Evolutionary conservation across 2,329 filamentous ascomycete species (phyloP).

Genomic region (Alternaria incomplexa): DNA sequence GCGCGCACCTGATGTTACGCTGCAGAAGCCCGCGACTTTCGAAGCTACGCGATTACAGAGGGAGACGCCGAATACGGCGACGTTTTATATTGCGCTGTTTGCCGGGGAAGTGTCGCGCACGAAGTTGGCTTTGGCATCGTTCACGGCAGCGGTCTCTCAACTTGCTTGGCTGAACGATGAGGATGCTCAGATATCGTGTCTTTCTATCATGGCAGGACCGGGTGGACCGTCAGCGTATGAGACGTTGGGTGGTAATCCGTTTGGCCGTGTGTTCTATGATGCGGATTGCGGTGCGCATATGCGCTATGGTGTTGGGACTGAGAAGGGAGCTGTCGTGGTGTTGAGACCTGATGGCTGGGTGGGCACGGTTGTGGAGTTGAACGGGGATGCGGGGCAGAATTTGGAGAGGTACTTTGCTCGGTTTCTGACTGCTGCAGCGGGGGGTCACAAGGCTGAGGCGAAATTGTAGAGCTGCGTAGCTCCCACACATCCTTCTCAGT

Average conservation of each 20-base stretch:
- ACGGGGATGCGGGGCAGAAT: slow-evolving; percentile 9
- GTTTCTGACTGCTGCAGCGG: slow-evolving; percentile 12
- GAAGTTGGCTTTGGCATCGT: slow-evolving; percentile 9
- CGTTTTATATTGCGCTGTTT: slow-evolving; percentile 55
- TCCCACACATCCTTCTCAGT: too few relatives aligned
- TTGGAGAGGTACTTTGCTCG: slow-evolving; percentile 30
- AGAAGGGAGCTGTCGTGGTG: slow-evolving; percentile 36
- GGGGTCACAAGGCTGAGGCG: not conserved
- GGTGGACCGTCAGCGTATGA: slow-evolving; percentile 39
- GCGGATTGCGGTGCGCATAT: slow-evolving; percentile 36
- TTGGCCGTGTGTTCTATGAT: slow-evolving; percentile 49
- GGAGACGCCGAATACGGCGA: slow-evolving; percentile 52
- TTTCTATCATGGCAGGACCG: slow-evolving; percentile 35
- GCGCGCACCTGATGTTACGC: slow-evolving; percentile 55
- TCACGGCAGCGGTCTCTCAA: slow-evolving; percentile 13
- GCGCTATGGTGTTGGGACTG: slow-evolving; percentile 36
- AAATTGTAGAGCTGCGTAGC: not conserved
- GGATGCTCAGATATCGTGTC: slow-evolving; percentile 25
- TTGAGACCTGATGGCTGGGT: slow-evolving; percentile 45
- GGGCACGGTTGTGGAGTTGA: slow-evolving; percentile 27
- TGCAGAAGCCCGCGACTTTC: slow-evolving; percentile 56
- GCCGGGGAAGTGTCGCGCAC: slow-evolving; percentile 40
- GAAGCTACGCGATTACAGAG: slow-evolving; percentile 53
- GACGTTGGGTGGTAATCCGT: slow-evolving; percentile 34
- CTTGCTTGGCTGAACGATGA: slow-evolving; percentile 18